A percentile compares a stretch with the other conserved stretches of the same genome.
Evolutionary conservation across 2,329 filamentous ascomycete genomes (phyloP).

Genomic region (Clathrospora elynae): DNA sequence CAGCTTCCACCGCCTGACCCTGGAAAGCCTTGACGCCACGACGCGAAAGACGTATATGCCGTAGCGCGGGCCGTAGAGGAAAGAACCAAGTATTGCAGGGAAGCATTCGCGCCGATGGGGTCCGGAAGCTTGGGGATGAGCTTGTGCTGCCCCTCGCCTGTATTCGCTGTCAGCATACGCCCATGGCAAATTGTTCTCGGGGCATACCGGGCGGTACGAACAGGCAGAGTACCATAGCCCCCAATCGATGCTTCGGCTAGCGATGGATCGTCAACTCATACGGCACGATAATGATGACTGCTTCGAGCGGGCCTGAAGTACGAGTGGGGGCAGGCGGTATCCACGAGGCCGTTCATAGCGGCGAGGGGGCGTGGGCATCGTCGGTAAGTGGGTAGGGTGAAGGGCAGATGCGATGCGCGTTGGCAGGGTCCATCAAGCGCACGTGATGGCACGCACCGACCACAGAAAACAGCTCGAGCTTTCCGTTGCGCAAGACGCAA

Average conservation of each 20-base stretch:
- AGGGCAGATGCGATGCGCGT: not conserved
- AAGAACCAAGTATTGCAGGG: conserved; percentile 31
- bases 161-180: conserved; percentile 6
- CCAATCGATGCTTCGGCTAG: not conserved
- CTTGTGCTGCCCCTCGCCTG: conserved; percentile 37
- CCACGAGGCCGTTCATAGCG: conserved; percentile 16
- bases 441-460: conserved; percentile 12
- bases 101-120: conserved; percentile 37
- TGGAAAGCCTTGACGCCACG: conserved; percentile 12
- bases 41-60: conserved; percentile 33
- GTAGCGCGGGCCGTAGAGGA: conserved; percentile 34
- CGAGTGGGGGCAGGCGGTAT: conserved; percentile 11
- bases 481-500: not conserved
- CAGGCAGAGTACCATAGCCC: conserved; percentile 33
- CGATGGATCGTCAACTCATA: conserved; percentile 12
- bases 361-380: conserved; percentile 11
- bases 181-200: not conserved
- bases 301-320: conserved; percentile 7
- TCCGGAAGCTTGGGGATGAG: conserved; percentile 35
- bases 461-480: conserved; percentile 3
- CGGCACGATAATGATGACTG: not conserved
- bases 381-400: conserved; percentile 10
- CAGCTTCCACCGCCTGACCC: conserved; percentile 26
- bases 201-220: conserved; percentile 38
- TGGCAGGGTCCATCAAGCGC: conserved; percentile 2